Evolutionary conservation across 148 eudicot genomes (phyloP), one percentile per base, ranked within the genome.

Genomic region (Vaccinium myrtillus): DNA sequence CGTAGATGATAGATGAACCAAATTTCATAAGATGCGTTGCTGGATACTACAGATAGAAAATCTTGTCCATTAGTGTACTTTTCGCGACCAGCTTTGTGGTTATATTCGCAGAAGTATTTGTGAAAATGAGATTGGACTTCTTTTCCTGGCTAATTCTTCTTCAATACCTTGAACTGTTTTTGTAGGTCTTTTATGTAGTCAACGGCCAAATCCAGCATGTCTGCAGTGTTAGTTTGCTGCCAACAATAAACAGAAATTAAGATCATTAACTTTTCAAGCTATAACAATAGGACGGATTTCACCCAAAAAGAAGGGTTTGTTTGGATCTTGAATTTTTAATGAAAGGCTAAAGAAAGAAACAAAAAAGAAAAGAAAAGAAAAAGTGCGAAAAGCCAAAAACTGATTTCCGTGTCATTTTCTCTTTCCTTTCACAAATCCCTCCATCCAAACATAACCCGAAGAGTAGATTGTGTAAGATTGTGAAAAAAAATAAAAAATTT

Each of bases 191-290:
- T 95, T 19, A 95, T 91, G 86, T 95, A 95, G 3, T 95, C 97
- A 32, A 95, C 95, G 51, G 97, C 98, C 83, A 95, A 91, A 87
- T 95, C 98, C 79, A 95, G 77, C 98, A 95, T 95, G 79, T 93
- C 97, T 61, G 98, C 89, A 48, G 97, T 95, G 89, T 91, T 95
- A 43, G 96, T 95, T 93, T 95, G 98, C 98, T 95, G 90, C 87
- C 76, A 83, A 80, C 30, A 39, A 55, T 81, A 83, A 80, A 81
- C 78, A 63, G 25, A 21, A 69, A 12, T 27, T 32, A 61, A 65
- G 25, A 73, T 49, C 11, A 18, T 83, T 23, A 83, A 79, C 6
- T 80, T 58, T 23, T 32, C 30, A 86, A 55, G 73, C 32, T 25
- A 84, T 54, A 43, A 50, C 30, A 15, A 58, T 1, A 69, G 32